Conservation (phyloP, 306 rosid species). For the Albizia julibrissin region DNA sequence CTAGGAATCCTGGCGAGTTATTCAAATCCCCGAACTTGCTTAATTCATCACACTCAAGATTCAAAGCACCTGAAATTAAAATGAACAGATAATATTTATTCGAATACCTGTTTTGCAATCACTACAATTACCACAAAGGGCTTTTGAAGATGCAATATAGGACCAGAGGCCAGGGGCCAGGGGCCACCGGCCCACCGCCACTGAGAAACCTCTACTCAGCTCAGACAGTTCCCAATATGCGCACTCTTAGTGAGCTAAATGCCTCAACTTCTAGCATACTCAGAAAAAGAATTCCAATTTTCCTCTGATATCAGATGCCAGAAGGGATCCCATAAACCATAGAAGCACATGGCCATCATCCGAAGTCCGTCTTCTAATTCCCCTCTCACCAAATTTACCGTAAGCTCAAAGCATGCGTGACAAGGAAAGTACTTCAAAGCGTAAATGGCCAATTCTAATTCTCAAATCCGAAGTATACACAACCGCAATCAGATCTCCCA, state of each 20-base stretch:
- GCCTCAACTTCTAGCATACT: slow-evolving; percentile 30
- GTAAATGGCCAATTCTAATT: not conserved
- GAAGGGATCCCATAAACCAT: slow-evolving; percentile 29
- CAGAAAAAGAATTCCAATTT: slow-evolving; percentile 26
- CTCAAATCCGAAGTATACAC: slow-evolving; percentile 17
- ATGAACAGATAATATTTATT: slow-evolving; percentile 4
- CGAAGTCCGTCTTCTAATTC: not conserved
- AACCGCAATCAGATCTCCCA: slow-evolving; percentile 42
- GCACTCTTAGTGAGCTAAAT: slow-evolving; percentile 23
- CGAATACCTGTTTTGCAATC: not conserved
- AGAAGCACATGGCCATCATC: slow-evolving; percentile 19
- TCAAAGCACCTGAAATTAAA: slow-evolving; percentile 21
- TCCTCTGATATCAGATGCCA: slow-evolving; percentile 15
- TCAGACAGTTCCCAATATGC: slow-evolving; percentile 6
- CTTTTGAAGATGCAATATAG: slow-evolving; percentile 18
- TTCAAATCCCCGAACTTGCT: slow-evolving; percentile 29
- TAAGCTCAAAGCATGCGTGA: slow-evolving; percentile 41
- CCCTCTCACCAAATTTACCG: slow-evolving; percentile 25
- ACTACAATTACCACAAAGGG: slow-evolving; percentile 6
- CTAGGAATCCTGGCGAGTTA: not conserved
- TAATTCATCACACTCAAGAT: slow-evolving; percentile 20
- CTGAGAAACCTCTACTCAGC: not conserved
- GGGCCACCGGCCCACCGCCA: slow-evolving; percentile 40
- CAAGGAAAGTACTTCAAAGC: slow-evolving; percentile 30
- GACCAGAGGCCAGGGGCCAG: slow-evolving; percentile 33